These are phyloP conservation scores for Podila horticola DNA, from an alignment of 192 early-diverging fungal species.

Conservation along the genomic window DNA sequence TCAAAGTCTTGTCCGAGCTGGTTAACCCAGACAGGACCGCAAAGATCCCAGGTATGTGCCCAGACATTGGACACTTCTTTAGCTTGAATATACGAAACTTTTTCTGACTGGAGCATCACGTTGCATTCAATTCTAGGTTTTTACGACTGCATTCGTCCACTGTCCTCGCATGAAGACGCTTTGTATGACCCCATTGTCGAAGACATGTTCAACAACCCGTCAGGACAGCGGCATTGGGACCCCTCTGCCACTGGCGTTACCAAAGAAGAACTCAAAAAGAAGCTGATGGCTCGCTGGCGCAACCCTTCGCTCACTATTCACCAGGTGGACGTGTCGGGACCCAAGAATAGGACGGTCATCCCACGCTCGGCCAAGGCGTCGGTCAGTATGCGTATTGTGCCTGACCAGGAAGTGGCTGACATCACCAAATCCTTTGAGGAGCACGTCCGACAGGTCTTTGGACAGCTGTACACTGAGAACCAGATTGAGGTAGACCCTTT, in stretches of 20 bases:
- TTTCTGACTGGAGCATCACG: no score
- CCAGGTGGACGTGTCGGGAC: constrained; percentile 78
- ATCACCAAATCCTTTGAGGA: constrained; percentile 67
- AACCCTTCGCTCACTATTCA: constrained; percentile 79
- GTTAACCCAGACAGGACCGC: constrained; percentile 65
- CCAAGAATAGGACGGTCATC: constrained; percentile 77
- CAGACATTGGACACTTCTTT: no score
- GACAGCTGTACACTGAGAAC: constrained; percentile 57
- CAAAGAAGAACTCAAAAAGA: constrained; percentile 57
- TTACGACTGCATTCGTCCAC: constrained; percentile 68
- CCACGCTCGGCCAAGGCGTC: constrained; percentile 72
- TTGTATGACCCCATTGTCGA: constrained; percentile 69
- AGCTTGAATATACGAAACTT: no score
- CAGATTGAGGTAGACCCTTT: constrained; percentile 45
- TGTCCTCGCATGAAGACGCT: constrained; percentile 62
- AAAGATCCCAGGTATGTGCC: constrained; percentile 63
- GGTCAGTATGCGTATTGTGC: constrained; percentile 81
- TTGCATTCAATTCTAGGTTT: constrained; percentile 53
- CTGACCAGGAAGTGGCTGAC: constrained; percentile 74
- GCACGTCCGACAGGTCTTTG: constrained; percentile 64
- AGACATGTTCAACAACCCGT: constrained; percentile 50
- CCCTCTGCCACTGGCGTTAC: constrained; percentile 36
- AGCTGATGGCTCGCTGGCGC: constrained; percentile 80
- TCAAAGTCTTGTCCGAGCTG: constrained; percentile 68
- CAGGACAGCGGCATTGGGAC: constrained; percentile 21